Evolutionary conservation across 2,329 filamentous ascomycete species (phyloP).

Genomic region (Chrysoporthe puriensis): DNA sequence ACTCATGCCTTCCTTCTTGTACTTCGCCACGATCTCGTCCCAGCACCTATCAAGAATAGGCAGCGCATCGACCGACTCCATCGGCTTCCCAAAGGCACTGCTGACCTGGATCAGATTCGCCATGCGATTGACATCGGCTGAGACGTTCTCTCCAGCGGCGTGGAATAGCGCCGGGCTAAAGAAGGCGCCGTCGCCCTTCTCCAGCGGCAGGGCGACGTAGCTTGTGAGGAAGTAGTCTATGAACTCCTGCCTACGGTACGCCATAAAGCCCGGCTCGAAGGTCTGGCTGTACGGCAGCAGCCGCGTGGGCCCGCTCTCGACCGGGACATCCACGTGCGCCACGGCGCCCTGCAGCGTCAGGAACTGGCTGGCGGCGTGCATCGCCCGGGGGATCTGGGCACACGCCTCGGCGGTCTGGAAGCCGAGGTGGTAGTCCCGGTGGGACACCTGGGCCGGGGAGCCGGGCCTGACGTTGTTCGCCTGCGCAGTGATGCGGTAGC

Average conservation of each 20-base stretch:
- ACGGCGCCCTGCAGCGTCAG: constrained; percentile 67
- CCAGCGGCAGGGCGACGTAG: constrained; percentile 56
- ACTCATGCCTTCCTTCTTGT: constrained; percentile 42
- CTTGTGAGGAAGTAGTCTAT: constrained; percentile 55
- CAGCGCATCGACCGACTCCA: constrained; percentile 62
- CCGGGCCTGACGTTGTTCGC: constrained; percentile 66
- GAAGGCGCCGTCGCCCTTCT: constrained; percentile 63
- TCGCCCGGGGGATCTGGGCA: constrained; percentile 52
- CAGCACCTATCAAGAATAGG: constrained; percentile 52
- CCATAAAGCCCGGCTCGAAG: constrained; percentile 61
- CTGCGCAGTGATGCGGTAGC: constrained; percentile 63
- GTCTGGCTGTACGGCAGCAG: constrained; percentile 64
- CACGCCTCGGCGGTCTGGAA: constrained; percentile 57
- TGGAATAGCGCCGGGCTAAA: constrained; percentile 68
- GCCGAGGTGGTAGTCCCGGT: constrained; percentile 68
- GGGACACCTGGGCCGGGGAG: constrained; percentile 58
- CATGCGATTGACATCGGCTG: constrained; percentile 51
- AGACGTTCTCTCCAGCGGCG: constrained; percentile 61
- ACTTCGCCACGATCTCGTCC: constrained; percentile 41
- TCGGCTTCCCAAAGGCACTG: constrained; percentile 65
- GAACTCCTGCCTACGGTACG: constrained; percentile 58
- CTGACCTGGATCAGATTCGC: constrained; percentile 68
- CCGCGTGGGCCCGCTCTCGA: constrained; percentile 61
- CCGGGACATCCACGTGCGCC: constrained; percentile 64
- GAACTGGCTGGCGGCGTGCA: constrained; percentile 59